Evolutionary conservation across 2,329 filamentous ascomycete genomes (phyloP).

Genomic region (Epichloe coenophiala): DNA sequence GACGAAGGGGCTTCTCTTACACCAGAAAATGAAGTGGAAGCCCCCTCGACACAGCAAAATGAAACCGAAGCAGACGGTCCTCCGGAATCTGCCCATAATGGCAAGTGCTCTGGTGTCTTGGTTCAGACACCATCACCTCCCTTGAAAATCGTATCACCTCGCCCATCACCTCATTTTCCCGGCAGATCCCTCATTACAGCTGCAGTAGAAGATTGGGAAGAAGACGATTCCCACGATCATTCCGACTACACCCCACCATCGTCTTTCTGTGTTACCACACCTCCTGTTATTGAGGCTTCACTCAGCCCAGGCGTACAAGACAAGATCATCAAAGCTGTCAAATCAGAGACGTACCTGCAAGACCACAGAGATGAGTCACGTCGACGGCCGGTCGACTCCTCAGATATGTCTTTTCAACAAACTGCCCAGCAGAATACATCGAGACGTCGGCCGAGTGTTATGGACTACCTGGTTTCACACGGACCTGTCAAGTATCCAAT

Average conservation of each 20-base stretch:
- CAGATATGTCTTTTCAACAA: slow-evolving; percentile 4
- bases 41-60: not conserved
- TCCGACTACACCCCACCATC: slow-evolving; percentile 1
- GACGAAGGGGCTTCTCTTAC: not conserved
- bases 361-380: not conserved
- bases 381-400: slow-evolving; percentile 2
- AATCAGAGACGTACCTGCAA: not conserved
- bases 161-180: not conserved
- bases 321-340: not conserved
- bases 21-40: not conserved
- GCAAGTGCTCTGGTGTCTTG: not conserved
- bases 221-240: slow-evolving; percentile 1
- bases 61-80: not conserved
- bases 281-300: not conserved
- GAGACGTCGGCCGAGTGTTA: slow-evolving; percentile 8
- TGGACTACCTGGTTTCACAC: slow-evolving; percentile 10
- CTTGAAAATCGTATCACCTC: slow-evolving; percentile 1
- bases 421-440: slow-evolving; percentile 1
- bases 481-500: slow-evolving; percentile 4
- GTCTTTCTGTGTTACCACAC: slow-evolving; percentile 2
- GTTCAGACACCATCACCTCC: not conserved
- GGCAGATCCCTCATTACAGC: not conserved
- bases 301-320: not conserved
- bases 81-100: not conserved
- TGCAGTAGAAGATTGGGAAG: slow-evolving; percentile 7